These are phyloP conservation scores for Chlorella variabilis DNA, from an alignment of 163 green algal genomes.

Conservation along the genomic window DNA sequence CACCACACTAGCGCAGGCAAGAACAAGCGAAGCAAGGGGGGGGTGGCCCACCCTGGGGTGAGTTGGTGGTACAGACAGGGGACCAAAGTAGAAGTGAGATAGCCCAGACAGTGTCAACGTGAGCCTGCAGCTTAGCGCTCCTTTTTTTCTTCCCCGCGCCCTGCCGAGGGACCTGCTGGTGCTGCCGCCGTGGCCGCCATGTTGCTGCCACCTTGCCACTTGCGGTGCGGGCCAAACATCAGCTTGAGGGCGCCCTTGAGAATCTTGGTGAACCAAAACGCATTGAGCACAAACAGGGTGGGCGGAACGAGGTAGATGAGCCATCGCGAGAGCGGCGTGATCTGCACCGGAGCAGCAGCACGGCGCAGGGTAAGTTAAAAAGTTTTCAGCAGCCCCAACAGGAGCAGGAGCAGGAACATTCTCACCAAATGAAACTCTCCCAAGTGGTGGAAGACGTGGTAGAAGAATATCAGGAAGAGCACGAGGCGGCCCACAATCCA, in stretches of 20 bases:
- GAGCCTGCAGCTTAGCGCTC: not conserved
- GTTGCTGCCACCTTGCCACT: too few species aligned
- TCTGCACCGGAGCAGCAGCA: not conserved
- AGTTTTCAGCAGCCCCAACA: too few species aligned
- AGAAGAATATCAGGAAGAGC: constrained; percentile 63
- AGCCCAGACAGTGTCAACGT: too few species aligned
- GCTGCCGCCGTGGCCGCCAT: not conserved
- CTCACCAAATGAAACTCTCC: constrained; percentile 44
- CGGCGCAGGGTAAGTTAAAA: too few species aligned
- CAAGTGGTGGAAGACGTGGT: constrained; percentile 30
- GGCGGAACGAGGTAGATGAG: constrained; percentile 54
- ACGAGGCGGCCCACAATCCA: constrained; percentile 65
- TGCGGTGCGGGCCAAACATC: not conserved
- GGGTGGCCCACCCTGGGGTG: too few species aligned
- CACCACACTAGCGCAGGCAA: too few species aligned
- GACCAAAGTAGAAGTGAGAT: too few species aligned
- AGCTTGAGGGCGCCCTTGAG: constrained; percentile 52
- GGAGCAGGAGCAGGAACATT: too few species aligned
- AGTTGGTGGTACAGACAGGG: too few species aligned
- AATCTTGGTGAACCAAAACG: constrained; percentile 50
- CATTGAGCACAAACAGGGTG: constrained; percentile 63
- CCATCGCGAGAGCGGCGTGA: constrained; percentile 26
- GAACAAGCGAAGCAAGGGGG: too few species aligned
- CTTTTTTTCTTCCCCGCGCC: not conserved
- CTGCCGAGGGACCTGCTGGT: not conserved